Conservation (phyloP, 495 filamentous ascomycete species). For the Hypoxylon lienhwacheense region DNA sequence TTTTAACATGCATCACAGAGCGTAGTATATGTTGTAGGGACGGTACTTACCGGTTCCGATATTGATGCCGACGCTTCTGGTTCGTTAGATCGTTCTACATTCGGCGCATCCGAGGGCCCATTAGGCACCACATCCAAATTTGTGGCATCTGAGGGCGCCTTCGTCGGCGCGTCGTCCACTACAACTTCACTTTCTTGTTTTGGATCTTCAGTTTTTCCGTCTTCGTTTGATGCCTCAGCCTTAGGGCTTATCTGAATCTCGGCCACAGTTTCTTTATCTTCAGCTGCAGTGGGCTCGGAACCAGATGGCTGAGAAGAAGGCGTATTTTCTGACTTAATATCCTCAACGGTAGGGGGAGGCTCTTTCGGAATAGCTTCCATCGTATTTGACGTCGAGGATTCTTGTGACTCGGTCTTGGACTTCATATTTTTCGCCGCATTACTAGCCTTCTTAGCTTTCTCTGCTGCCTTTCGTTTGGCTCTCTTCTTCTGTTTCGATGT, state of each 20-base stretch:
- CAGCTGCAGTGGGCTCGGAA: background rate
- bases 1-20: too few species aligned
- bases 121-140: too few species aligned
- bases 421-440: conserved; percentile 40
- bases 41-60: too few species aligned
- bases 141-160: too few species aligned
- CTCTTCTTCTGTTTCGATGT: conserved; percentile 22
- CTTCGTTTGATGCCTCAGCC: background rate
- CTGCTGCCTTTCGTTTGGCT: conserved; percentile 17
- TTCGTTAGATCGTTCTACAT: too few species aligned
- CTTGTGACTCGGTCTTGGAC: conserved; percentile 33
- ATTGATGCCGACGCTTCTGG: too few species aligned
- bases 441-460: conserved; percentile 30
- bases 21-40: too few species aligned
- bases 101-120: too few species aligned
- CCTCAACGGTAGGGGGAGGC: conserved; percentile 6
- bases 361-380: conserved; percentile 21
- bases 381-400: conserved; percentile 13
- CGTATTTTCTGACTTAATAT: conserved; percentile 24
- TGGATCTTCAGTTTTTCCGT: background rate
- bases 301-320: background rate
- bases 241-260: background rate
- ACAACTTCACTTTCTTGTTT: background rate
- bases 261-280: background rate
- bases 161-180: too few species aligned